Percentiles rank a stretch among this genome's conserved stretches.
These are phyloP conservation scores for Sporothrix brunneoviolacea DNA, from an alignment of 2,329 filamentous ascomycete genomes.

Conservation along the genomic window DNA sequence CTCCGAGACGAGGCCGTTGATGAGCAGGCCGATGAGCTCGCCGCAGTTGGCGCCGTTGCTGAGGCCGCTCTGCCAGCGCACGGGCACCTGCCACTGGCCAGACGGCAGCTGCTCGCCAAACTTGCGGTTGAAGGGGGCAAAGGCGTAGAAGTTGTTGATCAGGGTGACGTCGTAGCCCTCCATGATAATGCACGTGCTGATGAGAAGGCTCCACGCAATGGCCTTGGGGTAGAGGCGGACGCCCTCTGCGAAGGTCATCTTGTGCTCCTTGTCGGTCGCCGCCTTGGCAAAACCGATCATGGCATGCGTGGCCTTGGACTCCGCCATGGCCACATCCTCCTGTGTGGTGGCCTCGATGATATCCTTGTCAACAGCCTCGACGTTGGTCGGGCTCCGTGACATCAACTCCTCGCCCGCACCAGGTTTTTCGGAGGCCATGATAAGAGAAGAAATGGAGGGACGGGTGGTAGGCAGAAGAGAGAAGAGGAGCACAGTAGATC, in stretches of 20 bases:
- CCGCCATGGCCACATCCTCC: slow-evolving; percentile 6
- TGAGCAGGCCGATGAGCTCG: slow-evolving; percentile 58
- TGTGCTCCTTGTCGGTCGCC: slow-evolving; percentile 56
- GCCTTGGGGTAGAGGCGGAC: slow-evolving; percentile 82
- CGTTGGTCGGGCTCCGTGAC: not conserved
- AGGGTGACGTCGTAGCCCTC: slow-evolving; percentile 81
- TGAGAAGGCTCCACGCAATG: slow-evolving; percentile 73
- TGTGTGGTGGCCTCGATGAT: not conserved
- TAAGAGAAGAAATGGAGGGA: too few relatives aligned
- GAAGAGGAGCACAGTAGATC: too few relatives aligned
- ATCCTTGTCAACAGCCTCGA: not conserved
- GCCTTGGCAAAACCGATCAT: slow-evolving; percentile 39
- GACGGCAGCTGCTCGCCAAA: slow-evolving; percentile 44
- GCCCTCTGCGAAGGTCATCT: slow-evolving; percentile 68
- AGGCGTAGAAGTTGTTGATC: slow-evolving; percentile 66
- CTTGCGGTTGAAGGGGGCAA: slow-evolving; percentile 48
- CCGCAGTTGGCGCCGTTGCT: slow-evolving; percentile 51
- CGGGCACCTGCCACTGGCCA: slow-evolving; percentile 46
- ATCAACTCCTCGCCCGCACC: not conserved
- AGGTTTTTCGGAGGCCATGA: too few relatives aligned
- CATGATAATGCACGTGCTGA: slow-evolving; percentile 89
- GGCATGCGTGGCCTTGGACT: slow-evolving; percentile 10
- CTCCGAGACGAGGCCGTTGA: slow-evolving; percentile 61
- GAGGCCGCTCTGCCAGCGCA: slow-evolving; percentile 56
- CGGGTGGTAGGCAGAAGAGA: too few relatives aligned